A percentile compares a stretch with the other conserved stretches of the same genome.
phyloP scores from a whole-genome alignment of 768 basidiomycete species.

The Amanita thiersii region DNA sequence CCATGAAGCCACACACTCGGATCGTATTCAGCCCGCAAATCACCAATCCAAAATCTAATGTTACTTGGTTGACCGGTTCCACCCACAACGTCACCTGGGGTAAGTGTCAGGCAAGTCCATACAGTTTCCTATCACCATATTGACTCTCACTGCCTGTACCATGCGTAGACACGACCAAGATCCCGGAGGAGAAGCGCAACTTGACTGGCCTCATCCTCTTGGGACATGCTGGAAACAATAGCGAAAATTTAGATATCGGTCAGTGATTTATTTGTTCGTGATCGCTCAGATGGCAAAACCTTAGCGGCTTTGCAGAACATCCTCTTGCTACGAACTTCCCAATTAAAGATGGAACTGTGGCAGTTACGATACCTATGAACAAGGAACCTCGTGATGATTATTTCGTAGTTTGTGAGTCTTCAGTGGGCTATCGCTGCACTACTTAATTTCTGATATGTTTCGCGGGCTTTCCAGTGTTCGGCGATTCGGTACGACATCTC shows the following conservation, averaged over 20 bases:
- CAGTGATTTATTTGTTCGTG: slow-evolving; percentile 12
- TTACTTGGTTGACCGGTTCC: slow-evolving; percentile 25
- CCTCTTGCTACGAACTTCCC: slow-evolving; percentile 20
- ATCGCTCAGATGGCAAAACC: no score
- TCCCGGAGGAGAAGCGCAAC: slow-evolving; percentile 28
- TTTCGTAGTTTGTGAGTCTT: slow-evolving; percentile 20
- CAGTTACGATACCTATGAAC: slow-evolving; percentile 11
- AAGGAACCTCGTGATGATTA: slow-evolving; percentile 15
- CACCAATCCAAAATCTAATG: slow-evolving; percentile 20
- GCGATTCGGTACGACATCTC: slow-evolving; percentile 19
- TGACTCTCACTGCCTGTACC: neutral
- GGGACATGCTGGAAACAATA: slow-evolving; percentile 24
- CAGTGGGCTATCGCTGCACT: neutral
- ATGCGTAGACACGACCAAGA: slow-evolving; percentile 15
- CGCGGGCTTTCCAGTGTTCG: slow-evolving; percentile 16
- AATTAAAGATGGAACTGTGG: slow-evolving; percentile 12
- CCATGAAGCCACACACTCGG: slow-evolving; percentile 9
- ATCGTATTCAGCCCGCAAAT: slow-evolving; percentile 30
- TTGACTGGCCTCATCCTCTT: slow-evolving; percentile 31
- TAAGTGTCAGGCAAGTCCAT: slow-evolving; percentile 1
- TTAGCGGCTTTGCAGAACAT: no score
- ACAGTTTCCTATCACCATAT: no score
- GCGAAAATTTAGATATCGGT: slow-evolving; percentile 43
- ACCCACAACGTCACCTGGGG: slow-evolving; percentile 32
- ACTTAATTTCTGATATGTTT: neutral